Base-by-base conservation (phyloP, 805 yeast genomes). In the Yamadazyma paraphyllophila region DNA sequence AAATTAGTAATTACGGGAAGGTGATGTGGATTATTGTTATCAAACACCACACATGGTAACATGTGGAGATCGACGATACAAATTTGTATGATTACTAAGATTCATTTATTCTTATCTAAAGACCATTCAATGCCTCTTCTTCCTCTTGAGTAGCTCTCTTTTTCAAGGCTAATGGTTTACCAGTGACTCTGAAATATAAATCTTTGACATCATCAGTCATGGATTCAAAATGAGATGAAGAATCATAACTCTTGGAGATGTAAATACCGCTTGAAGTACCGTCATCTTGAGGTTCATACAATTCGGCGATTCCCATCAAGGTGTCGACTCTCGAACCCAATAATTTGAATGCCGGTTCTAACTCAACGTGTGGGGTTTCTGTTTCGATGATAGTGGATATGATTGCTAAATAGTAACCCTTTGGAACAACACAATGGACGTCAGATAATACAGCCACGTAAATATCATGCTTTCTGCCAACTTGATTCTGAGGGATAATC, bases 191-290 rank as follows among this genome's bases (percentile, higher is more conserved):
- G 66, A 84, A 83, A 67, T 94, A 94, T 44, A 94, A 78, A 65
- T 92, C 97, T 69, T 89, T 90, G 56, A 94, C 96, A 65, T 94
- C 98, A 64, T 94, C 98, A 33, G 99, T 94, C 58, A 96, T 87
- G 36, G 91, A 73, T 69, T 94, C 99, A 63, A 94, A 94, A 69
- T 94, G 99, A 8, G 97, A 89, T 8, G 96, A 78, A 1, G 98
- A 85, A 64, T 94, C 99, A 64, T 90, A 94, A 48, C 96, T 86
- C 70, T 80, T 86, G 32, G 97, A 89, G 47, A 94, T 76, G 67
- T 69, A 94, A 41, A 94, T 81, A 46, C 85, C 81, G 64, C 86
- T 91, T 49, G 77, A 72, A 13, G 84, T 72, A 9, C 99, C 99
- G 62, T 89, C 96, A 32, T 80, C 85, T 10, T 72, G 62, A 11